Percentiles rank a stretch among this genome's conserved stretches.
Evolutionary conservation across 805 yeast species (phyloP).

Genomic region (Yarrowia alimentaria): DNA sequence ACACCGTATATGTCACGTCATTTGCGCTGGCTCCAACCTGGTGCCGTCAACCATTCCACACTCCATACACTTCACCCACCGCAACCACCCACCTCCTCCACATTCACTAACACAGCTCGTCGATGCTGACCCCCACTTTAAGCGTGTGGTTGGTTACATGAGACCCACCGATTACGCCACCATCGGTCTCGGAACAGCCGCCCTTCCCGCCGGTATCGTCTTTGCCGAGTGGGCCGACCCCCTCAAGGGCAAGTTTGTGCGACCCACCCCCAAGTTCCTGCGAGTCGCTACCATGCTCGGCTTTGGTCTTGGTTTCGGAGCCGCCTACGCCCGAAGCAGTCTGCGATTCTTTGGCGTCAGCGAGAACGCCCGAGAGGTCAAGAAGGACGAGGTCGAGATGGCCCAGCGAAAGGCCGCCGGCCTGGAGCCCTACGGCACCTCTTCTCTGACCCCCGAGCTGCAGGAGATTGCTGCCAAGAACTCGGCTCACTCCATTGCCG

Average conservation of each 20-base stretch:
- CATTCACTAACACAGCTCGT: conserved; percentile 45
- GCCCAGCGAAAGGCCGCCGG: conserved; percentile 65
- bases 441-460: conserved; percentile 63
- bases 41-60: no score
- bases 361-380: conserved; percentile 71
- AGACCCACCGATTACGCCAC: conserved; percentile 62
- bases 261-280: conserved; percentile 56
- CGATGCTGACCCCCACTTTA: conserved; percentile 77
- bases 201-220: conserved; percentile 50
- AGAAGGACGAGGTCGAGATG: conserved; percentile 69
- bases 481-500: conserved; percentile 66
- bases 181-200: conserved; percentile 49
- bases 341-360: conserved; percentile 74
- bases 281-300: conserved; percentile 66
- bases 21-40: no score
- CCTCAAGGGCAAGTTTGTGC: conserved; percentile 45
- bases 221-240: conserved; percentile 51
- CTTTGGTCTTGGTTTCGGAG: conserved; percentile 66
- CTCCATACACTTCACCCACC: no score
- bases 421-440: conserved; percentile 61
- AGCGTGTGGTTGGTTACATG: conserved; percentile 68
- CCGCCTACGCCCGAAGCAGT: conserved; percentile 64
- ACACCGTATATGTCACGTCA: no score
- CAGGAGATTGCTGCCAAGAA: conserved; percentile 75
- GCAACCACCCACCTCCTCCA: no score